Evolutionary conservation across 2,329 filamentous ascomycete genomes (phyloP).

Genomic region (Didymella exigua): DNA sequence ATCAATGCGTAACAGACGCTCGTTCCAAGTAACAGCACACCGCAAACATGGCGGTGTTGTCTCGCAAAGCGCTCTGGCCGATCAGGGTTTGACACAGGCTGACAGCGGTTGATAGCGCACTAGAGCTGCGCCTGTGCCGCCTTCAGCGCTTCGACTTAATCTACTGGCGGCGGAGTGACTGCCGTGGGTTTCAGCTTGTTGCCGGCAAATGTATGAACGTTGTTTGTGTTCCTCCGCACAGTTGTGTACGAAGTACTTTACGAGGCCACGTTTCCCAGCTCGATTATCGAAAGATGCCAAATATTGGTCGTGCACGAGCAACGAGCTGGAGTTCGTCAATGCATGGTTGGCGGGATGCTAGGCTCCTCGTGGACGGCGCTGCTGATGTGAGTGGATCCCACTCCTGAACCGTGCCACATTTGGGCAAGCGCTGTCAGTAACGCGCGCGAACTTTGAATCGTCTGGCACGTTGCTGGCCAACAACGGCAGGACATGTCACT

Average conservation of each 20-base stretch:
- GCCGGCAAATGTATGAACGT: not conserved
- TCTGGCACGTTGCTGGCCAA: slow-evolving; percentile 22
- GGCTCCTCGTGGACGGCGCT: slow-evolving; percentile 10
- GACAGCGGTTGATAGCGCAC: slow-evolving; percentile 12
- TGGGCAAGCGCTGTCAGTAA: slow-evolving; percentile 15
- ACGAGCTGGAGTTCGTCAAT: slow-evolving; percentile 3
- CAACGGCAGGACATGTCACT: slow-evolving; percentile 19
- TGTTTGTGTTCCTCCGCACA: not conserved
- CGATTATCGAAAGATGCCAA: not conserved
- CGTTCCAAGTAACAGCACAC: slow-evolving; percentile 6
- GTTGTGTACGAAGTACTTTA: slow-evolving; percentile 2
- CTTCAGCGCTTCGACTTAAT: slow-evolving; percentile 25
- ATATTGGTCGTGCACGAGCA: slow-evolving; percentile 9
- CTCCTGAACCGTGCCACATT: slow-evolving; percentile 15
- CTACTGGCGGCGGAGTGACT: slow-evolving; percentile 10
- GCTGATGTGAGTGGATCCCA: slow-evolving; percentile 15
- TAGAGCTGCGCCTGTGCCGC: slow-evolving; percentile 26
- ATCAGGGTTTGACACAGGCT: slow-evolving; percentile 10
- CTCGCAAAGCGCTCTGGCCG: slow-evolving; percentile 6
- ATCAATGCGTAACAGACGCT: slow-evolving; percentile 14
- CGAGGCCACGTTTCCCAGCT: not conserved
- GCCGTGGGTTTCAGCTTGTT: slow-evolving; percentile 13
- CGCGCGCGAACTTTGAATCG: slow-evolving; percentile 30
- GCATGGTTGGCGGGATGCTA: slow-evolving; percentile 15
- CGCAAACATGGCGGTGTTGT: slow-evolving; percentile 11